Conservation (phyloP, 192 early-diverging fungal species). For the Coemansia reversa region DNA sequence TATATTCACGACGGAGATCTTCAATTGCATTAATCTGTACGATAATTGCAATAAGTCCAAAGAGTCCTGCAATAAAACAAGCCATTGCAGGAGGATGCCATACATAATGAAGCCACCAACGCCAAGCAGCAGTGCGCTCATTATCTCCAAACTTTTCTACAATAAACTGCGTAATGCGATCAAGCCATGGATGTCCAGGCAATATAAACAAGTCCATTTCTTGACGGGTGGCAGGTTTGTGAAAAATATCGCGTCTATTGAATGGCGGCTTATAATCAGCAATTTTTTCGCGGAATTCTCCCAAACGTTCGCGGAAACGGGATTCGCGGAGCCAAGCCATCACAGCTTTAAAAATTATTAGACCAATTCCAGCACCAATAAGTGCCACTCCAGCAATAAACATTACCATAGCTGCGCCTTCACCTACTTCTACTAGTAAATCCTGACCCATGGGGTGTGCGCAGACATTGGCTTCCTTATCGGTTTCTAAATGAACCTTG, state of each 20-base stretch:
- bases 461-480: conserved; percentile 27
- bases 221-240: conserved; percentile 27
- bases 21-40: conserved; percentile 41
- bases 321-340: conserved; percentile 8
- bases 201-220: conserved; percentile 47
- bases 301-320: conserved; percentile 21
- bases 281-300: conserved; percentile 35
- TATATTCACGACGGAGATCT: conserved; percentile 29
- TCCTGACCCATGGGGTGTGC: conserved; percentile 31
- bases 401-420: conserved; percentile 17
- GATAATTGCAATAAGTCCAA: conserved; percentile 29
- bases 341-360: conserved; percentile 11
- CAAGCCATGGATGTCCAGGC: conserved; percentile 28
- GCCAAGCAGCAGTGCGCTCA: conserved; percentile 34
- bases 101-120: conserved; percentile 52
- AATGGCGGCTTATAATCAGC: conserved; percentile 18
- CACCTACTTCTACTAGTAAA: conserved; percentile 19
- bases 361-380: conserved; percentile 16
- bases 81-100: conserved; percentile 46
- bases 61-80: conserved; percentile 39
- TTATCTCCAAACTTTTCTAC: conserved; percentile 20
- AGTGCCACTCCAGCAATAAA: conserved; percentile 23
- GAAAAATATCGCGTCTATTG: conserved; percentile 11
- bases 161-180: conserved; percentile 16
- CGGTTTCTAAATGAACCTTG: conserved; percentile 17